phyloP scores from a whole-genome alignment of 2,329 filamentous ascomycete genomes.

The Clonostachys byssicola region DNA sequence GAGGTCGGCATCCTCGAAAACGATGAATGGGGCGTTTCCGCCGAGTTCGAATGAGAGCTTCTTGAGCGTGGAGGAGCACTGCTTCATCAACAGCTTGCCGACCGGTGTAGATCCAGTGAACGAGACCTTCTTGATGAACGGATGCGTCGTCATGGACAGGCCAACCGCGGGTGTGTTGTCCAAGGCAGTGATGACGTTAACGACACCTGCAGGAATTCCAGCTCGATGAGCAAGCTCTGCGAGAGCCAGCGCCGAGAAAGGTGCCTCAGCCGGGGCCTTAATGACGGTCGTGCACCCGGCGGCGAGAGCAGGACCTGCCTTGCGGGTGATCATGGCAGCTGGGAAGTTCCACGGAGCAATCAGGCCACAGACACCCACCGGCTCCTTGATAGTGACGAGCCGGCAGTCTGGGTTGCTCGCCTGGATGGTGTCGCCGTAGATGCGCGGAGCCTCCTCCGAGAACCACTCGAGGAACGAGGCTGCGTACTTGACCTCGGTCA shows the following conservation, averaged over 20 bases:
- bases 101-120: constrained; percentile 63
- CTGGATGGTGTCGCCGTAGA: constrained; percentile 45
- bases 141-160: constrained; percentile 56
- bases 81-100: constrained; percentile 60
- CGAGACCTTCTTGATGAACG: constrained; percentile 65
- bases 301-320: constrained; percentile 49
- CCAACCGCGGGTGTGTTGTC: constrained; percentile 66
- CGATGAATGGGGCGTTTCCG: constrained; percentile 61
- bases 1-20: constrained; percentile 72
- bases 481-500: constrained; percentile 53
- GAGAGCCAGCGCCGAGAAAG: constrained; percentile 65
- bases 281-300: constrained; percentile 70
- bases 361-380: constrained; percentile 10
- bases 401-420: constrained; percentile 45
- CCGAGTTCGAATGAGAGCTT: constrained; percentile 59
- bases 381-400: constrained; percentile 16
- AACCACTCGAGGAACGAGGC: constrained; percentile 63
- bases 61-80: constrained; percentile 66
- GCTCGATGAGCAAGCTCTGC: constrained; percentile 63
- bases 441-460: constrained; percentile 56
- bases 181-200: constrained; percentile 60
- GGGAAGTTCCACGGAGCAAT: constrained; percentile 56
- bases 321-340: constrained; percentile 44
- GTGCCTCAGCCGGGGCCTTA: constrained; percentile 68
- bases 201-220: constrained; percentile 52